Base-by-base conservation (phyloP, 2,329 filamentous ascomycete species). In the Leptographium wingfieldii region DNA sequence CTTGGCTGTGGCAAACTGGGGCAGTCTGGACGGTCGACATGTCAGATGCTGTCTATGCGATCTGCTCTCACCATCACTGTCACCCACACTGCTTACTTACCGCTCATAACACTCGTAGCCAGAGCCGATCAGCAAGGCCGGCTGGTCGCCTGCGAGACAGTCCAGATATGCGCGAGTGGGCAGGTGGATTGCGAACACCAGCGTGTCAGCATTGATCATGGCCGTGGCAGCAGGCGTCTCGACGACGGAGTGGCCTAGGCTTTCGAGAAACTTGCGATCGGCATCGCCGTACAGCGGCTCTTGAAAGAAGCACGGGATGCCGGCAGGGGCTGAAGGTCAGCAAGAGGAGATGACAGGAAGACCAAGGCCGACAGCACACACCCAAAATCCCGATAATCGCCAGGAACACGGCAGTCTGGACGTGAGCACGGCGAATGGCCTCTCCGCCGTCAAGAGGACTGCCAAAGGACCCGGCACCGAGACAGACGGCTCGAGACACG, bases 131-230 rank as follows among this genome's bases (percentile, higher is more conserved):
- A 84, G 80, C 2, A 86, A 66, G 0, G 72, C 75, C 0, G 85
- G 84, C 1, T 75, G 65, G 0, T 70, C 63, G 0, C 69, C 67
- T 2, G 71, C 65, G 2, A 88, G 70, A 0, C 82, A 75, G 6
- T 74, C 68, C 27, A 77, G 72, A 56, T 82, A 88, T 49, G 80
- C 75, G 46, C 71, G 73, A 27, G 72, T 73, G 60, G 83, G 83
- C 61, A 84, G 75, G 57, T 87, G 85, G 0, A 87, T 76, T 1
- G 81, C 84, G 63, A 81, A 88, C 2, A 86, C 73, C 1, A 89
- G 67, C 0, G 81, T 78, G 0, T 71, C 66, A 0, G 67, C 55
- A 19, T 76, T 73, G 11, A 88, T 73, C 6, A 75, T 65, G 0
- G 75, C 68, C 64, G 82, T 84, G 0, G 76, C 84, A 0, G 60